These are phyloP conservation scores for Alternaria sp. DNA, from an alignment of 2,329 filamentous ascomycete species.

Conservation along the genomic window DNA sequence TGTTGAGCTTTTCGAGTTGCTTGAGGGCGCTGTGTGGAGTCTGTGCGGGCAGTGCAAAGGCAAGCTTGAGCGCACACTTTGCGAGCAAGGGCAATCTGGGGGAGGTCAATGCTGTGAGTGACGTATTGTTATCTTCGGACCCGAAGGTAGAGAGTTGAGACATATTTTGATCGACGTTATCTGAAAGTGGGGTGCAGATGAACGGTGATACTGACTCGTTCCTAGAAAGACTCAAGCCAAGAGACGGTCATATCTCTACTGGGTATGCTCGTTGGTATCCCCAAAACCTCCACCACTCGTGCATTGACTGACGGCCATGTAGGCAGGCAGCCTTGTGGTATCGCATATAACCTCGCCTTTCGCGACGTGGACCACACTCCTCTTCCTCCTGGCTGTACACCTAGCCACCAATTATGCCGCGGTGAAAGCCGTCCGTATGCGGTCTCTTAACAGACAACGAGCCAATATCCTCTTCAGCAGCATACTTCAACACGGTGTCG, in stretches of 20 bases:
- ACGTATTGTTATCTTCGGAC: background rate
- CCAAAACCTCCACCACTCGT: background rate
- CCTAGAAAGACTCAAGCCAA: constrained; percentile 85
- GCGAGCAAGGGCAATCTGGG: constrained; percentile 86
- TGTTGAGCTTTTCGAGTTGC: constrained; percentile 67
- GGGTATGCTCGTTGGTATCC: constrained; percentile 74
- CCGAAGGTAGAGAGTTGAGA: background rate
- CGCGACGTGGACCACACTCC: constrained; percentile 77
- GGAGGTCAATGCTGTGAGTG: constrained; percentile 81
- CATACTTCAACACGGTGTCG: constrained; percentile 44
- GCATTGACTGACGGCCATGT: constrained; percentile 24
- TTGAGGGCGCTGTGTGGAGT: constrained; percentile 82
- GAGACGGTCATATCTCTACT: constrained; percentile 91
- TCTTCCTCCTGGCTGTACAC: constrained; percentile 77
- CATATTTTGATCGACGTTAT: background rate
- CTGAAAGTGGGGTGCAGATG: background rate
- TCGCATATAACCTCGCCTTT: constrained; percentile 74
- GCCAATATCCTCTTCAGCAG: constrained; percentile 78
- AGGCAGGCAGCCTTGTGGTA: constrained; percentile 81
- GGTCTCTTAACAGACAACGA: constrained; percentile 84
- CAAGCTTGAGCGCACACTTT: constrained; percentile 91
- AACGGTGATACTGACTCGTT: background rate
- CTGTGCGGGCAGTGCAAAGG: constrained; percentile 88
- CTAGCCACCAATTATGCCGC: constrained; percentile 86
- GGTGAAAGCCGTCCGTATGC: constrained; percentile 84